These are phyloP conservation scores for Leccinum longicurvipes DNA, from an alignment of 768 basidiomycete genomes.

Conservation along the genomic window DNA sequence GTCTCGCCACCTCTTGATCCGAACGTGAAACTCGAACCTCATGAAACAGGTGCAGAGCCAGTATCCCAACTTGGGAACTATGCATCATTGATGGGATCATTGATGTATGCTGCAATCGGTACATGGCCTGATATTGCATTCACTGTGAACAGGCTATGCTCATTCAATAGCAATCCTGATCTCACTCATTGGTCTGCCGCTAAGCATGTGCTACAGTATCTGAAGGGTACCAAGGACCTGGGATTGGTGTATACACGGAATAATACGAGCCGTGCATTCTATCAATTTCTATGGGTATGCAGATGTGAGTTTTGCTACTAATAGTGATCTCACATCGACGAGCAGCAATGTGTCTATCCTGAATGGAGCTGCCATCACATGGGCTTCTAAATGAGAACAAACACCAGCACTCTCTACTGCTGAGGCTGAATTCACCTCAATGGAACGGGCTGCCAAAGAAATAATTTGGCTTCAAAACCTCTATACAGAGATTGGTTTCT, in stretches of 20 bases:
- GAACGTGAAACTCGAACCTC: too few species aligned
- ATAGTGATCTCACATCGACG: background rate
- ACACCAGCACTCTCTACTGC: background rate
- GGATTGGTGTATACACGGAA: background rate
- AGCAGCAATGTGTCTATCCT: background rate
- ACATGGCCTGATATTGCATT: conserved; percentile 13
- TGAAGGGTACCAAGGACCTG: conserved; percentile 6
- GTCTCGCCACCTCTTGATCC: too few species aligned
- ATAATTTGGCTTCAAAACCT: background rate
- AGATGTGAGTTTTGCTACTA: background rate
- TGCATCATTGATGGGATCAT: conserved; percentile 7
- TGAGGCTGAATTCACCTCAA: background rate
- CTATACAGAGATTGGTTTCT: background rate
- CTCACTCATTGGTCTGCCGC: conserved; percentile 9
- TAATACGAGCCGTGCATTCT: too few species aligned
- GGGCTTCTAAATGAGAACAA: background rate
- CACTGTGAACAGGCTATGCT: background rate
- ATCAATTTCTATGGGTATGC: background rate
- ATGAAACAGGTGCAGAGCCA: too few species aligned
- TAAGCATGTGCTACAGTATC: conserved; percentile 14
- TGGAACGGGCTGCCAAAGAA: background rate
- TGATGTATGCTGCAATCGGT: conserved; percentile 22
- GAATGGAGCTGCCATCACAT: background rate
- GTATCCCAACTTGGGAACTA: conserved; percentile 1
- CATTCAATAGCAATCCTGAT: conserved; percentile 5